phyloP scores from a whole-genome alignment of 2,329 filamentous ascomycete species.

The Colletotrichum sp. region DNA sequence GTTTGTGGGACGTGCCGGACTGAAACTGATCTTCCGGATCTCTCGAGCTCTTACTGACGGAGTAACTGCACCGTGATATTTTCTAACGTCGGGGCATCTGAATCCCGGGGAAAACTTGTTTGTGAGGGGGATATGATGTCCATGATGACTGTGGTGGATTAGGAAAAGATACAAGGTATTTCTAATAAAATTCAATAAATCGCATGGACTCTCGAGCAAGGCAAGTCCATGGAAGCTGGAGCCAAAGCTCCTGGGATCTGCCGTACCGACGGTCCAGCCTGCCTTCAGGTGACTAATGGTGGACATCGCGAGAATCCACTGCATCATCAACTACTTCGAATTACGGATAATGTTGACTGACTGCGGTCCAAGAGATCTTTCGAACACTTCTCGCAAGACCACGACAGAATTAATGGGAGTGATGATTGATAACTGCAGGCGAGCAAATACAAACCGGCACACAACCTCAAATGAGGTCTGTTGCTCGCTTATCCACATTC shows the following conservation, averaged over 20 bases:
- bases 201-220: background rate
- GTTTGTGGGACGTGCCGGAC: background rate
- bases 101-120: background rate
- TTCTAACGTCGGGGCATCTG: background rate
- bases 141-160: background rate
- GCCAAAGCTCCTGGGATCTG: background rate
- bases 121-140: background rate
- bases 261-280: background rate
- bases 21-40: background rate
- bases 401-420: background rate
- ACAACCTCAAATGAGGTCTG: background rate
- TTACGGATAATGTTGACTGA: no score
- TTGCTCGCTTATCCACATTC: background rate
- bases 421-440: background rate
- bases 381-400: background rate
- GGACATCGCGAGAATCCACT: background rate
- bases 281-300: background rate
- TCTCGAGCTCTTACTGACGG: background rate
- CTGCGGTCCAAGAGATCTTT: background rate
- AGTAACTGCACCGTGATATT: background rate
- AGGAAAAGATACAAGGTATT: accelerated
- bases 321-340: background rate
- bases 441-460: background rate
- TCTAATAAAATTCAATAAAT: background rate
- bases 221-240: background rate